Conservation (phyloP, 179 eudicot genomes). For the Beta lomatogona region DNA sequence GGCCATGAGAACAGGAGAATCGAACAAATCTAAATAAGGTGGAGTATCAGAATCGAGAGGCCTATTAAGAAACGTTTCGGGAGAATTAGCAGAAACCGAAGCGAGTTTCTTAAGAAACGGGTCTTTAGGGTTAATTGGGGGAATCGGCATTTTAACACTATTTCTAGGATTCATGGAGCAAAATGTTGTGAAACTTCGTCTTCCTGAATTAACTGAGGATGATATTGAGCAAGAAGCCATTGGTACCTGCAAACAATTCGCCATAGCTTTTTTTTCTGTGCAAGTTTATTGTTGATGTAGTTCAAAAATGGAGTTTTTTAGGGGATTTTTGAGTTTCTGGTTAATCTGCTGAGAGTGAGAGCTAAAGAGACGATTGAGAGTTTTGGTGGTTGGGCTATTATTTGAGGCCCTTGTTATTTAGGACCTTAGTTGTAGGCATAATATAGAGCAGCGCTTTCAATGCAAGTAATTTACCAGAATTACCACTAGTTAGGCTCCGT, state of each 20-base stretch:
- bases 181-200: slow-evolving; percentile 21
- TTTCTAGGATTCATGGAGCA: slow-evolving; percentile 30
- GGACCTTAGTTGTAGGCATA: not conserved
- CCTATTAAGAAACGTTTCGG: slow-evolving; percentile 55
- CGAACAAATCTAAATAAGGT: slow-evolving; percentile 67
- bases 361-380: slow-evolving; percentile 9
- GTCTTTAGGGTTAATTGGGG: slow-evolving; percentile 81
- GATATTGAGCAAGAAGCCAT: slow-evolving; percentile 52
- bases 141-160: slow-evolving; percentile 54
- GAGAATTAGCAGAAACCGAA: slow-evolving; percentile 55
- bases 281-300: not conserved
- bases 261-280: slow-evolving; percentile 32
- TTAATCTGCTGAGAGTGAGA: not conserved
- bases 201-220: slow-evolving; percentile 24
- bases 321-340: not conserved
- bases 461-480: too few relatives aligned
- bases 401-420: not conserved
- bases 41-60: slow-evolving; percentile 48
- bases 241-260: slow-evolving; percentile 43
- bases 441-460: too few relatives aligned
- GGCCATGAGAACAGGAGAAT: slow-evolving; percentile 75
- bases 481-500: too few relatives aligned
- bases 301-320: not conserved
- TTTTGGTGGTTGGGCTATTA: not conserved
- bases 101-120: slow-evolving; percentile 69